Evolutionary conservation across 352 stramenopile species (phyloP), one percentile per base, ranked within the genome.

Genomic region (Globisporangium takayamanum): DNA sequence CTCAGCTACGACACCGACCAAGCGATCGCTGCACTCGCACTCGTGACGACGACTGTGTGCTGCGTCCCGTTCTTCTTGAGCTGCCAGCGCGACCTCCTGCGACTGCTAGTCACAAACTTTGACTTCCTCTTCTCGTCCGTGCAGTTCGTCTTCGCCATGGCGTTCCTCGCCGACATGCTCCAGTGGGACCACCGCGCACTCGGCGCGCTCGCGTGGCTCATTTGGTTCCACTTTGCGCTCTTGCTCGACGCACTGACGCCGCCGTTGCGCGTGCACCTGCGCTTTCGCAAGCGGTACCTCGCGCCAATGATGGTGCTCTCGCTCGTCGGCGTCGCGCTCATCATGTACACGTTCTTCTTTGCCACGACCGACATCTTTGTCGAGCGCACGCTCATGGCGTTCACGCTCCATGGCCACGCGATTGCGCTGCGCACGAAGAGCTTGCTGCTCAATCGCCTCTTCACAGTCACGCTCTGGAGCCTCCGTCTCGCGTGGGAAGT

Each of bases 391-490:
- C 50, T 81, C 2, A 28, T 73, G 18, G 53, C 53, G 28, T 51
- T 68, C 4, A 39, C 59, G 12, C 57, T 79, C 25, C 57, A 55
- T 3, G 47, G 50, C n/a, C 62, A 61, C 5, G 64, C 42, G 16
- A 60, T 70, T 11, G 68, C 62, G 11, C 33, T 79, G 14, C 55
- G 57, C 33, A 79, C 72, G 7, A 75, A 79, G 62, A 76, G 50
- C 18, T 41, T 81, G 20, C 60, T 84, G 30, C 45, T 81, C 36
- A 78, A 76, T 36, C 72, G 70, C 0, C 20, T 81, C 41, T 67
- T 84, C 47, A 84, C 68, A 16, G 63, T 81, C 48, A 55, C 76
- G 10, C 59, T 81, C 12, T 84, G 70, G 74, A 73, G 64, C 47
- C 63, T 63, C 18, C 67, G 72, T 1, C 55, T 82, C 15, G 57